Base-by-base conservation (phyloP, 2,329 filamentous ascomycete genomes). In the Trichoderma semiorbis region DNA sequence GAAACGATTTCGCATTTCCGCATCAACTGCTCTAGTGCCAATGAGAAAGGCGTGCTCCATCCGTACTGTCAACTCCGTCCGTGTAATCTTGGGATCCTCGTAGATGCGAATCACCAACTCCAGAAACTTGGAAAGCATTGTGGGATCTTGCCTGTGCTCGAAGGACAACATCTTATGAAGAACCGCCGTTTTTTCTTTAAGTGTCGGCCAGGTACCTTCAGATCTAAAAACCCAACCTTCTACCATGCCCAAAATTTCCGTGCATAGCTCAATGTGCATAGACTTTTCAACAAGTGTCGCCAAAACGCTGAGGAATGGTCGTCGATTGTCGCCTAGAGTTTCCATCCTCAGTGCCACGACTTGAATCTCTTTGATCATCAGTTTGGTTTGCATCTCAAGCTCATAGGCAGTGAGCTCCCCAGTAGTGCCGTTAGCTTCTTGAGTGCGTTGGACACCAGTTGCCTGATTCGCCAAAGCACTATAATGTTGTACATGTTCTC, bases 161-260 rank as follows among this genome's bases (percentile, higher is more conserved):
- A 99, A 99, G 0, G 95, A 91, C 18, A 98, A 85, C 96, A 99
- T 99, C 83, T 99, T 99, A 77, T 97, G 95, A n/a, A 99, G 84
- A 1, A 99, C 96, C 1, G 97, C 97, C 0, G 95, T 98, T 85
- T 99, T 99, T 82, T 99, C 97, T 81, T 99, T 99, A 1, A 99
- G 87, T 0, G 96, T 99, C 0, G 96, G 96, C 87, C 96, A 98
- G 2, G 94, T 96, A 74, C 97, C 96, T 72, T 94, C 95, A 0
- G 94, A 96, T 75, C 94, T 90, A 85, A 99, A 99, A 7, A 99
- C 93, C 97, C 97, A 99, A 36, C 87, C 89, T 79, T 98, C 95
- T 5, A 98, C 95, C 89, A 99, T 95, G 65, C 92, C 90, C 32
- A 99, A 84, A 69, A 99, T 95, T 83, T 97, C 97, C 78, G 93